These are phyloP conservation scores for Alternaria triticimaculans DNA, from an alignment of 2,329 filamentous ascomycete species.

Conservation along the genomic window DNA sequence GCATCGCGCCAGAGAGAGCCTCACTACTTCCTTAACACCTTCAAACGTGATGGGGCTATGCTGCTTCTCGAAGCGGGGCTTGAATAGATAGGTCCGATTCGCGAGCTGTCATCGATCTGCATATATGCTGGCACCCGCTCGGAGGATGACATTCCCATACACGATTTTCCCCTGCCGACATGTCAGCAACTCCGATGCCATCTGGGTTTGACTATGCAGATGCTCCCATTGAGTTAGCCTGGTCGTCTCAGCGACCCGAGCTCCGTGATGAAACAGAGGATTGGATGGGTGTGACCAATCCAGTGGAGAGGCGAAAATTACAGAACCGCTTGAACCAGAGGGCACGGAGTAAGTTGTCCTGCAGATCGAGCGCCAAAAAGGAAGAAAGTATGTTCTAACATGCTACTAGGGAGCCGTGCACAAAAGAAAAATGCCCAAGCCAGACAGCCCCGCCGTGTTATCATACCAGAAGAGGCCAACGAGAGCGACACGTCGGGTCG, in stretches of 20 bases:
- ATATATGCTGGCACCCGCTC: neutral
- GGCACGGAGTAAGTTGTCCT: constrained; percentile 12
- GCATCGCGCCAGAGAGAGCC: neutral
- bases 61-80: neutral
- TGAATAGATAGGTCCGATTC: neutral
- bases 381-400: neutral
- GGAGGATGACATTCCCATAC: neutral
- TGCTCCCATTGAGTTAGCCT: constrained; percentile 7
- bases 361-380: neutral
- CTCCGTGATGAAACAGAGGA: constrained; percentile 19
- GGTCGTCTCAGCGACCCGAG: constrained; percentile 18
- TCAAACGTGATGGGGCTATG: neutral
- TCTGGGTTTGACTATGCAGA: neutral
- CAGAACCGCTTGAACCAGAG: constrained; percentile 30
- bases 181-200: constrained; percentile 1
- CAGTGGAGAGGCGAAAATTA: constrained; percentile 20
- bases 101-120: neutral
- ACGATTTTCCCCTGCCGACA: neutral
- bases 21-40: neutral
- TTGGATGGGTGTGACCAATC: constrained; percentile 26
- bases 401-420: neutral
- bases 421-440: neutral
- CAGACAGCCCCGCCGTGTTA: neutral
- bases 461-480: neutral
- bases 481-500: neutral